Evolutionary conservation across 2,329 filamentous ascomycete species (phyloP).

Genomic region (Fusarium denticulatum): DNA sequence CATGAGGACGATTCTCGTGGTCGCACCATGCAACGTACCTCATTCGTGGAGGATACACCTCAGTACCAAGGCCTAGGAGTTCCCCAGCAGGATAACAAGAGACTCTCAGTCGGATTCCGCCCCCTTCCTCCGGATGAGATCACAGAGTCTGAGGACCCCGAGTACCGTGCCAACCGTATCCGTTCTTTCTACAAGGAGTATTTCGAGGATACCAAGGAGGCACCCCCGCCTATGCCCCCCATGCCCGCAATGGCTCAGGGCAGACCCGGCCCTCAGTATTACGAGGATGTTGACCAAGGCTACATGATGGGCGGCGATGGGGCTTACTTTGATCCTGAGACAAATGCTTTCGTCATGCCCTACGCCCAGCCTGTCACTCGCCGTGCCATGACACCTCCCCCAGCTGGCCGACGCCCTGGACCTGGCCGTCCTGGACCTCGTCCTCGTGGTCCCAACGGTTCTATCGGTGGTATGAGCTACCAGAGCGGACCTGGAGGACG

Average conservation of each 20-base stretch:
- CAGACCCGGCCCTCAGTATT: slow-evolving; percentile 60
- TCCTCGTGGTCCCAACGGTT: slow-evolving; percentile 57
- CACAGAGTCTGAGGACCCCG: slow-evolving; percentile 83
- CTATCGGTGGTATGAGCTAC: slow-evolving; percentile 60
- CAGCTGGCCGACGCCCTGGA: slow-evolving; percentile 61
- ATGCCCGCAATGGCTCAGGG: slow-evolving; percentile 43
- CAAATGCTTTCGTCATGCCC: slow-evolving; percentile 78
- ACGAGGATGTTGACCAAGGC: slow-evolving; percentile 79
- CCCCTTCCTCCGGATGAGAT: slow-evolving; percentile 89
- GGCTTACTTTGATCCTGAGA: slow-evolving; percentile 72
- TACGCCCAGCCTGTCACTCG: slow-evolving; percentile 87
- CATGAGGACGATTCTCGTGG: slow-evolving; percentile 48
- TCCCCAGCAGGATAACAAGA: slow-evolving; percentile 64
- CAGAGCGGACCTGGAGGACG: slow-evolving; percentile 63
- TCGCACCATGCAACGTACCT: slow-evolving; percentile 48
- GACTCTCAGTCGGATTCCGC: slow-evolving; percentile 78
- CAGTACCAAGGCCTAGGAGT: slow-evolving; percentile 58
- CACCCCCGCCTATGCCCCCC: slow-evolving; percentile 55
- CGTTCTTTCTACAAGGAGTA: slow-evolving; percentile 99
- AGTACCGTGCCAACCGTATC: slow-evolving; percentile 94
- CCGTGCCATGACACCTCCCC: slow-evolving; percentile 95
- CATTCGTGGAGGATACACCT: slow-evolving; percentile 41
- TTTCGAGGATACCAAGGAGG: slow-evolving; percentile 82
- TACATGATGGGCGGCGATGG: slow-evolving; percentile 74
- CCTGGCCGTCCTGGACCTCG: slow-evolving; percentile 45